Evolutionary conservation across 192 early-diverging fungal genomes (phyloP).

Genomic region (Umbelopsis vinacea): DNA sequence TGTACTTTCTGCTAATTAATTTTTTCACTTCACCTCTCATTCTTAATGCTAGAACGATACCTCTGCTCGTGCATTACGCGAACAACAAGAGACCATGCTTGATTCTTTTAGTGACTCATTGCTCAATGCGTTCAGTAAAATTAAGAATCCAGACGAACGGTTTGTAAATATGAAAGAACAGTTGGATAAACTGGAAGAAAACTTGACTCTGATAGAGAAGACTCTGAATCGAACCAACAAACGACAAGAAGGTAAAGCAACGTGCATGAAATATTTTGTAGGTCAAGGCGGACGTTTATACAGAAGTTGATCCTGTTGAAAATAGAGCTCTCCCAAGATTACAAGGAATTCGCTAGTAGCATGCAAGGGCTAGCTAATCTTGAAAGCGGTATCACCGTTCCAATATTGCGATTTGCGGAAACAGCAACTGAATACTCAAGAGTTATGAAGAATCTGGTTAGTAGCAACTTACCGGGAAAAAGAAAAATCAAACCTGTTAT

Average conservation of each 20-base stretch:
- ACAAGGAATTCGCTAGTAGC: conserved; percentile 77
- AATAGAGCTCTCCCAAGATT: conserved; percentile 74
- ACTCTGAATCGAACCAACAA: conserved; percentile 74
- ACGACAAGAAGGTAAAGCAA: conserved; percentile 58
- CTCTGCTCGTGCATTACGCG: conserved; percentile 37
- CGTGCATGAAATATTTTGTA: not conserved
- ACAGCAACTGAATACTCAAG: conserved; percentile 70
- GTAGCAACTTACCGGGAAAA: not conserved
- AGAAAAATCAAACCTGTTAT: not conserved
- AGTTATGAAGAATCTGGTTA: conserved; percentile 68
- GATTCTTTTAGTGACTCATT: conserved; percentile 87
- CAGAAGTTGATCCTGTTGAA: not conserved
- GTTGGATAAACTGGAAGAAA: conserved; percentile 85
- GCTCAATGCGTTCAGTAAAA: conserved; percentile 92
- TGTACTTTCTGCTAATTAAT: too few relatives aligned
- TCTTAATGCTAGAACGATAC: conserved; percentile 33
- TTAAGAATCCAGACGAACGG: conserved; percentile 83
- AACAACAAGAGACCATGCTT: conserved; percentile 62
- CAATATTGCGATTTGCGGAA: conserved; percentile 72
- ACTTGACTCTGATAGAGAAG: conserved; percentile 80
- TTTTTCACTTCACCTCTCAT: too few relatives aligned
- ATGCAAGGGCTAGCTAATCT: conserved; percentile 78
- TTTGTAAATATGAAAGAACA: conserved; percentile 85
- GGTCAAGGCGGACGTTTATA: not conserved
- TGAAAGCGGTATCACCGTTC: conserved; percentile 82